Percentiles rank a stretch among this genome's conserved stretches.
Evolutionary conservation across 2,329 filamentous ascomycete genomes (phyloP).

Genomic region (Alternaria panax): DNA sequence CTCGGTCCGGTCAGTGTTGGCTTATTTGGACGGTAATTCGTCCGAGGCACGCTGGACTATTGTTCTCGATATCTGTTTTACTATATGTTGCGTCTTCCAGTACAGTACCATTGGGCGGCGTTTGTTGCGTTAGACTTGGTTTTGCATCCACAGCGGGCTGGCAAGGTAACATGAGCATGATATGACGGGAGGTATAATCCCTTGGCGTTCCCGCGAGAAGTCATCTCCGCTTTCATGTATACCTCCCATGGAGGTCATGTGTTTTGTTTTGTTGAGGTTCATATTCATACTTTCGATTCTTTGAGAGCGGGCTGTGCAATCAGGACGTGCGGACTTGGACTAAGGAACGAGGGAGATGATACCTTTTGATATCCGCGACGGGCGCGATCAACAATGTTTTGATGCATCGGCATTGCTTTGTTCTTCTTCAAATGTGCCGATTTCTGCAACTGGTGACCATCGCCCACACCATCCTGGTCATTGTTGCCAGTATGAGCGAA

Average conservation of each 20-base stretch:
- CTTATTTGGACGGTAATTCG: slow-evolving; percentile 41
- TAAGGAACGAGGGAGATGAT: slow-evolving; percentile 3
- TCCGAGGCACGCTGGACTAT: not conserved
- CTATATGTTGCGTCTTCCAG: slow-evolving; percentile 1
- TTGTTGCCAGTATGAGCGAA: not conserved
- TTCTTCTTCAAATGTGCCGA: not conserved
- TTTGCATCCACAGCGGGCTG: slow-evolving; percentile 7
- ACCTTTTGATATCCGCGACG: not conserved
- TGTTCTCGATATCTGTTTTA: slow-evolving; percentile 14
- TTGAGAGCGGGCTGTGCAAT: not conserved
- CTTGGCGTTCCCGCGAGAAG: slow-evolving; percentile 1
- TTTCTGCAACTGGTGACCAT: not conserved
- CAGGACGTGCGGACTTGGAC: not conserved
- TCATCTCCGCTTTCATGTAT: slow-evolving; percentile 4
- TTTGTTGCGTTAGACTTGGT: slow-evolving; percentile 5
- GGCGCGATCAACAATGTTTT: not conserved
- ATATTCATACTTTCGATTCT: not conserved
- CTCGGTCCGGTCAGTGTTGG: slow-evolving; percentile 44
- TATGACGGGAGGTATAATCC: slow-evolving; percentile 3
- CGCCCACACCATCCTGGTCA: not conserved
- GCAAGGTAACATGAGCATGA: not conserved
- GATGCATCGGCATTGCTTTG: not conserved
- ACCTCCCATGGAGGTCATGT: slow-evolving; percentile 1
- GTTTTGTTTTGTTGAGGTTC: not conserved
- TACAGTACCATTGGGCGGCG: slow-evolving; percentile 4